phyloP scores from a whole-genome alignment of 768 basidiomycete genomes.

The Punctularia strigosozonata region DNA sequence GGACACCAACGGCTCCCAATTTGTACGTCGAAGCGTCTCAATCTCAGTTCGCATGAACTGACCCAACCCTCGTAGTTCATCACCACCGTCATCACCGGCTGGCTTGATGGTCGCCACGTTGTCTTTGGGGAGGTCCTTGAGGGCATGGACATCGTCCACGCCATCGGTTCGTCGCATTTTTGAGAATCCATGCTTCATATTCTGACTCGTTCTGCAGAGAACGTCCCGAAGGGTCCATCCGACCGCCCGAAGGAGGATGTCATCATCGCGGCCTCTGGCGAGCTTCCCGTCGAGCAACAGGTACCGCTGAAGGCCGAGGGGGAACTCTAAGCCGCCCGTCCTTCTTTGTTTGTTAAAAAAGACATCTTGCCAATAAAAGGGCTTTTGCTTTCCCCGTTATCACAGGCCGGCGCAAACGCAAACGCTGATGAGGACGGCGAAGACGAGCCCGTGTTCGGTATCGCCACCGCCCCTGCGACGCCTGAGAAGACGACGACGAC shows the following conservation, averaged over 20 bases:
- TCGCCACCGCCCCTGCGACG: conserved; percentile 5
- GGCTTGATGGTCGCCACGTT: conserved; percentile 90
- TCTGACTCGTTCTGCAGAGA: conserved; percentile 38
- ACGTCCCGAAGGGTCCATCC: conserved; percentile 51
- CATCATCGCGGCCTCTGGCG: conserved; percentile 75
- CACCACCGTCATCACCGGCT: conserved; percentile 74
- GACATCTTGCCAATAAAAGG: conserved; percentile 16
- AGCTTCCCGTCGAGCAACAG: conserved; percentile 63
- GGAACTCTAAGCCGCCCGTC: conserved; percentile 49
- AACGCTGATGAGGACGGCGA: conserved; percentile 22
- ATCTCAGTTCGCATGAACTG: conserved; percentile 1
- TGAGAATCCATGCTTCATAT: background rate
- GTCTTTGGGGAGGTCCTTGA: conserved; percentile 90
- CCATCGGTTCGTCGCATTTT: conserved; percentile 48
- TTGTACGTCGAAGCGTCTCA: conserved; percentile 36
- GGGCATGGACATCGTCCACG: conserved; percentile 77
- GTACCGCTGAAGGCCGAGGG: conserved; percentile 92
- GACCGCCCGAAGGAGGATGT: conserved; percentile 75
- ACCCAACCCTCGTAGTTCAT: conserved; percentile 56
- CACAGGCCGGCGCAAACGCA: conserved; percentile 11
- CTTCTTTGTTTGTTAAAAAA: conserved; percentile 13
- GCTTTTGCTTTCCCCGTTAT: conserved; percentile 14
- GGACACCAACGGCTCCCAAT: conserved; percentile 93
- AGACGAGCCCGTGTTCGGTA: conserved; percentile 7
- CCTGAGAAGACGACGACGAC: background rate